Conservation (phyloP, 768 basidiomycete species). For the Sistotremastrum niveocremeum region DNA sequence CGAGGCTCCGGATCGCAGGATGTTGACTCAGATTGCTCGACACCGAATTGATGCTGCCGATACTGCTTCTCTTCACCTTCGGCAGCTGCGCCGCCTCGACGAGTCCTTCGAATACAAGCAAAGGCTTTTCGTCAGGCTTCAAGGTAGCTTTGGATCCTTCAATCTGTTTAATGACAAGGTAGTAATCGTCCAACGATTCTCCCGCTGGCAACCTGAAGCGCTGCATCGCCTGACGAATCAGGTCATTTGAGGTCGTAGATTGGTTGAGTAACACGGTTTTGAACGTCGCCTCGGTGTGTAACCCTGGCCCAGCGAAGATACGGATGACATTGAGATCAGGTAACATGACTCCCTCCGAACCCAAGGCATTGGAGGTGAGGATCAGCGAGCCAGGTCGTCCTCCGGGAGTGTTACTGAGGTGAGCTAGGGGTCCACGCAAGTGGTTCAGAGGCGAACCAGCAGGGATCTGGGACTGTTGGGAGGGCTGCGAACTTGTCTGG, state of each 20-base stretch:
- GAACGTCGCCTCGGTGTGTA: conserved; percentile 94
- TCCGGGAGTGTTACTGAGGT: conserved; percentile 24
- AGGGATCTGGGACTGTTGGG: conserved; percentile 28
- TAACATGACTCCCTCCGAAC: conserved; percentile 36
- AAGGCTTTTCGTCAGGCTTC: conserved; percentile 60
- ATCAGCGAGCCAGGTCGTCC: conserved; percentile 66
- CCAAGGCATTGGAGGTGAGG: conserved; percentile 45
- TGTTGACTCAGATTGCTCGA: conserved; percentile 87
- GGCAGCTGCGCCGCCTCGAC: conserved; percentile 71
- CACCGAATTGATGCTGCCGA: conserved; percentile 90
- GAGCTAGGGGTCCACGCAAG: neutral
- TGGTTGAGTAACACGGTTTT: conserved; percentile 92
- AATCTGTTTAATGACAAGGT: conserved; percentile 85
- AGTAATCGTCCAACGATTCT: conserved; percentile 54
- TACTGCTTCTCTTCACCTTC: conserved; percentile 84
- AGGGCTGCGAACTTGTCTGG: conserved; percentile 24
- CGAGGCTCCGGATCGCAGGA: conserved; percentile 85
- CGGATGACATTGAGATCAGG: conserved; percentile 90
- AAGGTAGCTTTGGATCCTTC: conserved; percentile 75
- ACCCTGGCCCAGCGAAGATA: conserved; percentile 82
- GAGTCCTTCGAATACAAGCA: conserved; percentile 80
- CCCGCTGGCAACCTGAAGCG: conserved; percentile 72
- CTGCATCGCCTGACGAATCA: conserved; percentile 87
- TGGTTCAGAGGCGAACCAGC: conserved; percentile 17
- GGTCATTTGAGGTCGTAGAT: conserved; percentile 69